These are phyloP conservation scores for Tuber magnatum DNA, from an alignment of 495 filamentous ascomycete species.

Conservation along the genomic window DNA sequence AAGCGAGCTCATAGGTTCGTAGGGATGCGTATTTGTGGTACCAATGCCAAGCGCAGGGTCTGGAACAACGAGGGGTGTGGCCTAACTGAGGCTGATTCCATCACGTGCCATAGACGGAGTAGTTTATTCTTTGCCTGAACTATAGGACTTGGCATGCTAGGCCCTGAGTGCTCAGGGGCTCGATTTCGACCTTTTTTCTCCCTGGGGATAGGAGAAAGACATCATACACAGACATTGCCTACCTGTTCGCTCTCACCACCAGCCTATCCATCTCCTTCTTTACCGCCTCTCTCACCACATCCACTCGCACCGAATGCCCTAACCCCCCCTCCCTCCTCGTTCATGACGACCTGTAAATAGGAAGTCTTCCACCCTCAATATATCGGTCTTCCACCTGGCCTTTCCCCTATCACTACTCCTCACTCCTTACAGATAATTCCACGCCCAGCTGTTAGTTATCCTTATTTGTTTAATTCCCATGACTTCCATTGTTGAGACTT, in stretches of 20 bases:
- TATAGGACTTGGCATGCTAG: background rate
- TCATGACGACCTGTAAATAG: background rate
- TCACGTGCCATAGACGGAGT: background rate
- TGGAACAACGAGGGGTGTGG: background rate
- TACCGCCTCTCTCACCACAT: slow-evolving; percentile 4
- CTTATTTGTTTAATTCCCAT: slow-evolving; percentile 7
- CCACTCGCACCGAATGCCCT: background rate
- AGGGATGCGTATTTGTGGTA: background rate
- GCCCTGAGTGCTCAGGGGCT: background rate
- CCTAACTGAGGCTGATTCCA: background rate
- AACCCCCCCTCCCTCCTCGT: background rate
- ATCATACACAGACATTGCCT: background rate
- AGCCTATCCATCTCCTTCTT: background rate
- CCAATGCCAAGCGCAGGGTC: background rate
- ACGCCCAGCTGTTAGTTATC: background rate
- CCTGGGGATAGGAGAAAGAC: background rate
- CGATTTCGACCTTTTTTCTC: background rate
- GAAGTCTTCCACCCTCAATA: background rate
- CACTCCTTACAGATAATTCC: background rate
- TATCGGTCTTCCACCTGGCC: background rate
- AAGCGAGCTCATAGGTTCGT: background rate
- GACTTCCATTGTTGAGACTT: slow-evolving; percentile 26
- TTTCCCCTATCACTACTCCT: slow-evolving; percentile 2
- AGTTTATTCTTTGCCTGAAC: background rate
- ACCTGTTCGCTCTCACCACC: background rate